These are phyloP conservation scores for Rugonectria rugulosa DNA, from an alignment of 2,329 filamentous ascomycete species.

Conservation along the genomic window DNA sequence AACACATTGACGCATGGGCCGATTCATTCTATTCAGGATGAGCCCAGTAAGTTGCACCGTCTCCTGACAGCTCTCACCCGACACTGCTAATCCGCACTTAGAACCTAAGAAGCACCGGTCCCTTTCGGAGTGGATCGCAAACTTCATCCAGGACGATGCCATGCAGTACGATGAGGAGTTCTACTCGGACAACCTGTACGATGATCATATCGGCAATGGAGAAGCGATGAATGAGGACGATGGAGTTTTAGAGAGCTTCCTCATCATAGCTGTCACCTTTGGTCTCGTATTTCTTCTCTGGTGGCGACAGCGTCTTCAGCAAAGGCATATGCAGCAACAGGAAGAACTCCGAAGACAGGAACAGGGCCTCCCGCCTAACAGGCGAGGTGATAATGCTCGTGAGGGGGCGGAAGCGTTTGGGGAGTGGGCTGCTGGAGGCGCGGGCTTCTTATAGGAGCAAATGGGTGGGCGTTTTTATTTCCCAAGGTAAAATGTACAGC, in stretches of 20 bases:
- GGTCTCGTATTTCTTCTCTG: conserved; percentile 81
- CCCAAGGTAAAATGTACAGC: conserved; percentile 35
- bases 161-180: conserved; percentile 71
- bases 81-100: too few relatives aligned
- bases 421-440: conserved; percentile 47
- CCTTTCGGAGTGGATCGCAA: conserved; percentile 83
- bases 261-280: conserved; percentile 81
- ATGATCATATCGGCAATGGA: conserved; percentile 63
- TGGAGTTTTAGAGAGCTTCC: conserved; percentile 81
- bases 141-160: conserved; percentile 79
- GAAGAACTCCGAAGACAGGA: conserved; percentile 44
- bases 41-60: conserved; percentile 70
- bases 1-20: conserved; percentile 91
- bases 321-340: conserved; percentile 53
- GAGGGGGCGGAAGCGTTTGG: conserved; percentile 41
- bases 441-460: conserved; percentile 39
- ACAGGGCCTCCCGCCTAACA: conserved; percentile 41
- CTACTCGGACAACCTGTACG: conserved; percentile 61
- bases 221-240: conserved; percentile 74
- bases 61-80: rapidly evolving
- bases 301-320: conserved; percentile 76
- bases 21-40: conserved; percentile 90
- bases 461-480: conserved; percentile 27
- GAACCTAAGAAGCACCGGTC: conserved; percentile 77
- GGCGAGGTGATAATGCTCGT: conserved; percentile 31